Evolutionary conservation across 768 basidiomycete genomes (phyloP).

Genomic region (Mycena kentingensis): DNA sequence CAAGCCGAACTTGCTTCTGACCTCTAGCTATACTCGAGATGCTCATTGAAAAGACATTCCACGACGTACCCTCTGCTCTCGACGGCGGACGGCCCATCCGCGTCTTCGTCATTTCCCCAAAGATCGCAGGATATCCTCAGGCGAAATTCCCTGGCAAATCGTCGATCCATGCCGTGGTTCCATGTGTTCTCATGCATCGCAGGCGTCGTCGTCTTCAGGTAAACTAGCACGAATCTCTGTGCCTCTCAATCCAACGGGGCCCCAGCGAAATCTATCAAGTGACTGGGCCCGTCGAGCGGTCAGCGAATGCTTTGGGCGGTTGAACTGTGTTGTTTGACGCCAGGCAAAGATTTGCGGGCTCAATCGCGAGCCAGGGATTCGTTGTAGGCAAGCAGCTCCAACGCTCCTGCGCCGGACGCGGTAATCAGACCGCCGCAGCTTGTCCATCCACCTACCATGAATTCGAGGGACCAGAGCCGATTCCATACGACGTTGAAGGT

Average conservation of each 20-base stretch:
- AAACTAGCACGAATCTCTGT: not conserved
- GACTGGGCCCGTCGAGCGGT: constrained; percentile 92
- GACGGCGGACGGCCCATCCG: constrained; percentile 67
- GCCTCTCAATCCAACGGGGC: not conserved
- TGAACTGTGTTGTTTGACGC: no score
- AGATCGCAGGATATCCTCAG: constrained; percentile 78
- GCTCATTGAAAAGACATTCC: constrained; percentile 79
- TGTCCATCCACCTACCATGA: constrained; percentile 90
- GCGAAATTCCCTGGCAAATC: constrained; percentile 83
- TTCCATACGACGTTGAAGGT: constrained; percentile 89
- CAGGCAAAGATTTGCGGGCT: constrained; percentile 68
- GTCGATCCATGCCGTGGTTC: not conserved
- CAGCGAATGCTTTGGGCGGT: not conserved
- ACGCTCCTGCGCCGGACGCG: not conserved
- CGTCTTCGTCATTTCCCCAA: constrained; percentile 82
- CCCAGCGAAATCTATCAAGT: constrained; percentile 92
- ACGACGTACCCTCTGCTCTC: constrained; percentile 75
- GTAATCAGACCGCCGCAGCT: constrained; percentile 42
- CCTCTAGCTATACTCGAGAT: constrained; percentile 41
- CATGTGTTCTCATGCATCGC: not conserved
- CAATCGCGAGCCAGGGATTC: constrained; percentile 86
- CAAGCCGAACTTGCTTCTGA: not conserved
- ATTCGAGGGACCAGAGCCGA: constrained; percentile 84
- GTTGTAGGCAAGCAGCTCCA: constrained; percentile 62
- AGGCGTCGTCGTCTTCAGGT: constrained; percentile 88